phyloP scores from a whole-genome alignment of 805 yeast species.

The Kazachstania viticola region DNA sequence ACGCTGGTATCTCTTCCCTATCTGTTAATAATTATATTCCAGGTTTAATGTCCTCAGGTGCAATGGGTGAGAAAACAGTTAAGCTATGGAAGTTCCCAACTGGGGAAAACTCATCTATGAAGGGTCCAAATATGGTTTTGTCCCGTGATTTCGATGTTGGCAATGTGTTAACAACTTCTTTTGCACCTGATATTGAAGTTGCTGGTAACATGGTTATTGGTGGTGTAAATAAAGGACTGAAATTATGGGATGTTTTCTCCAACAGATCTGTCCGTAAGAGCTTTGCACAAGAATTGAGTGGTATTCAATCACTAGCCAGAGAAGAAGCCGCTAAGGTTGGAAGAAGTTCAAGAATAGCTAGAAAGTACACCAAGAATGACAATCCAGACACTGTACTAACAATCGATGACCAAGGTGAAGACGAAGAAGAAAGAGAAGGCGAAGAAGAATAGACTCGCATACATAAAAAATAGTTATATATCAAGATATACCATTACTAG shows the following conservation, averaged over 20 bases:
- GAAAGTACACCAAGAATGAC: conserved; percentile 47
- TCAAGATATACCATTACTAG: not conserved
- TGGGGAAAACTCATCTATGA: conserved; percentile 21
- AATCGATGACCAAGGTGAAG: conserved; percentile 54
- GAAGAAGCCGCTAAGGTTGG: conserved; percentile 44
- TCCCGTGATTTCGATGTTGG: conserved; percentile 92
- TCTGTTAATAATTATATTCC: conserved; percentile 55
- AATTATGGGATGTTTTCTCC: conserved; percentile 86
- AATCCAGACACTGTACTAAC: conserved; percentile 45
- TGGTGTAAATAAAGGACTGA: conserved; percentile 74
- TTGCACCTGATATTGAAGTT: conserved; percentile 80
- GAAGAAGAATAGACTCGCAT: too few species aligned
- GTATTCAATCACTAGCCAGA: conserved; percentile 45
- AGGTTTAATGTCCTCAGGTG: conserved; percentile 74
- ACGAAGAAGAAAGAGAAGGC: conserved; percentile 35
- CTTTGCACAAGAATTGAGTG: conserved; percentile 47
- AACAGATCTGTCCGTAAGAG: conserved; percentile 67
- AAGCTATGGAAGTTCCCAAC: conserved; percentile 77
- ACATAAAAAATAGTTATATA: too few species aligned
- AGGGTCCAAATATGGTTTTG: conserved; percentile 73
- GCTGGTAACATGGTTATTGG: conserved; percentile 79
- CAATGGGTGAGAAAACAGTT: conserved; percentile 78
- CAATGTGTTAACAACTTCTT: conserved; percentile 69
- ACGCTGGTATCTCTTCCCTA: conserved; percentile 79
- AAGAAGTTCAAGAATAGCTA: conserved; percentile 60